Conservation (phyloP, 1,139 yeast genomes). For the Yamadazyma aaseri region DNA sequence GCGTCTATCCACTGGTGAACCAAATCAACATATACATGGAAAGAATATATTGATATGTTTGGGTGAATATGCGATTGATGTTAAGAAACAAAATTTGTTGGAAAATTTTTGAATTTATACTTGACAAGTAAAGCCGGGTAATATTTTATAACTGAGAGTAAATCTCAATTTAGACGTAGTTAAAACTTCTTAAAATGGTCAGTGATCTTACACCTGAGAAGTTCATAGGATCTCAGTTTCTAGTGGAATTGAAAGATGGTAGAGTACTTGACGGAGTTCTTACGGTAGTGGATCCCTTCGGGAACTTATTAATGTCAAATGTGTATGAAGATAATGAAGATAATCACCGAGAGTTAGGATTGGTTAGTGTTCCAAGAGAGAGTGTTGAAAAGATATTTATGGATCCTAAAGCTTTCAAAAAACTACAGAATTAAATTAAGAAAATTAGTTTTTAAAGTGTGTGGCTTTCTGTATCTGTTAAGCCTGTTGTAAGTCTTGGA, state of each 20-base stretch:
- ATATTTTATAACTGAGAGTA: neutral
- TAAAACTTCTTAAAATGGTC: neutral
- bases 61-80: slow-evolving; percentile 51
- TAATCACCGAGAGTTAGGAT: slow-evolving; percentile 37
- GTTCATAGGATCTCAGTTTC: slow-evolving; percentile 35
- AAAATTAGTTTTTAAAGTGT: too few species aligned
- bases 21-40: slow-evolving; percentile 16
- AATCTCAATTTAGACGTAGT: neutral
- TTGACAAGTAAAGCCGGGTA: slow-evolving; percentile 1
- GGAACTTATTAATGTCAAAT: slow-evolving; percentile 39
- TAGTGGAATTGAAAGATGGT: slow-evolving; percentile 29
- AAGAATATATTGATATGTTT: slow-evolving; percentile 11
- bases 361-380: slow-evolving; percentile 45
- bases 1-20: slow-evolving; percentile 34
- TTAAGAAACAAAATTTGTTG: slow-evolving; percentile 20
- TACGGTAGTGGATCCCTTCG: slow-evolving; percentile 48
- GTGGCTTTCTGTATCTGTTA: neutral
- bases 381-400: slow-evolving; percentile 27
- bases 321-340: slow-evolving; percentile 34
- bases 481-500: neutral
- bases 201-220: slow-evolving; percentile 18
- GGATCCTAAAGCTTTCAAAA: slow-evolving; percentile 17
- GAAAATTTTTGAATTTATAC: slow-evolving; percentile 7
- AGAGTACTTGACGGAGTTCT: slow-evolving; percentile 39
- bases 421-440: too few species aligned